Evolutionary conservation across 139 green algal genomes (phyloP).

Genomic region (Eudorina sp.): DNA sequence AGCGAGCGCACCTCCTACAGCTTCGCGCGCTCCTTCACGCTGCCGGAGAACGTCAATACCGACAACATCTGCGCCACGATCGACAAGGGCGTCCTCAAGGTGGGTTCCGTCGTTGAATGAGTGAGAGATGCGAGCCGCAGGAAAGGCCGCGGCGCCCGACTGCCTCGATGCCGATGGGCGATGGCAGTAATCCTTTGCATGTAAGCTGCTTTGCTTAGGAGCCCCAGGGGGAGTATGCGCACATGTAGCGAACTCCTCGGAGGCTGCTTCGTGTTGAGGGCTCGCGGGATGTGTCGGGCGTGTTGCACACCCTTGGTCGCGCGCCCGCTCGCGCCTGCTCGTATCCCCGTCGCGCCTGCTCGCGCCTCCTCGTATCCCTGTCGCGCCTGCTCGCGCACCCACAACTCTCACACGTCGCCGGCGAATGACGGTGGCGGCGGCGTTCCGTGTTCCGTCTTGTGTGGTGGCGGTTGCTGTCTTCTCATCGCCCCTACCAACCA

Average conservation of each 20-base stretch:
- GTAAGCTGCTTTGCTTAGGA: neutral
- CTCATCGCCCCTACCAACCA: too few relatives aligned
- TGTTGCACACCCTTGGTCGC: too few relatives aligned
- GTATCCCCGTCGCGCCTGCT: too few relatives aligned
- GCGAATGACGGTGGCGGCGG: neutral
- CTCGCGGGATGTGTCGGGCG: too few relatives aligned
- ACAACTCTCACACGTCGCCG: too few relatives aligned
- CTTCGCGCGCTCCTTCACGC: constrained; percentile 59
- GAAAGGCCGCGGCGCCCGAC: too few relatives aligned
- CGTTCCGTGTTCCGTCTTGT: neutral
- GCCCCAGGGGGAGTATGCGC: neutral
- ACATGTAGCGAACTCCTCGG: neutral
- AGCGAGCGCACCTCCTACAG: constrained; percentile 46
- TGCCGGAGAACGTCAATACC: constrained; percentile 59
- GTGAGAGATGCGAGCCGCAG: too few relatives aligned
- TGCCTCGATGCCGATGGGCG: neutral
- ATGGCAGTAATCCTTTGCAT: neutral
- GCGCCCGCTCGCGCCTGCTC: too few relatives aligned
- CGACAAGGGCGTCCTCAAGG: constrained; percentile 45
- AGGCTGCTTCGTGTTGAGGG: neutral
- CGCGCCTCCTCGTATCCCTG: too few relatives aligned
- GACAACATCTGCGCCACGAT: constrained; percentile 53
- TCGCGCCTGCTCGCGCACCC: too few relatives aligned
- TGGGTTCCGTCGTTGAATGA: neutral
- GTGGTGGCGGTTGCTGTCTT: neutral